Percentiles rank a stretch among this genome's conserved stretches.
Conservation (phyloP, 2,329 filamentous ascomycete species). For the Fusarium verticillioides region DNA sequence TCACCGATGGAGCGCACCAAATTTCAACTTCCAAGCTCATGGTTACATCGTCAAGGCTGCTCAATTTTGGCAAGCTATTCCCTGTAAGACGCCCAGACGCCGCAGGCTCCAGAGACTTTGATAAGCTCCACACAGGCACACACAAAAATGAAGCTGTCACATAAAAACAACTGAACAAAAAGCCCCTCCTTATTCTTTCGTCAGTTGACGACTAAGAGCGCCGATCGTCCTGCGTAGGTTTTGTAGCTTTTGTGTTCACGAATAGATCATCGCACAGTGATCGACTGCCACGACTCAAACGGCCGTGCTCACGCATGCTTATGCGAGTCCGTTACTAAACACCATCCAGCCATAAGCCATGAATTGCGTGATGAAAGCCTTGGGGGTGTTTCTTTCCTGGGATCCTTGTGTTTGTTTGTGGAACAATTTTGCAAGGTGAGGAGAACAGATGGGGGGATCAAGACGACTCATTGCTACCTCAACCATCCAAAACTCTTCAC, state of each 20-base stretch:
- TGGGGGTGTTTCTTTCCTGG: neutral
- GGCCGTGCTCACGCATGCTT: slow-evolving; percentile 34
- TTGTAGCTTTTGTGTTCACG: slow-evolving; percentile 16
- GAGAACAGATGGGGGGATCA: neutral
- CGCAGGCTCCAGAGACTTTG: neutral
- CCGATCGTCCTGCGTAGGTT: slow-evolving; percentile 29
- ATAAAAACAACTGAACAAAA: slow-evolving; percentile 11
- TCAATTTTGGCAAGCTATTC: slow-evolving; percentile 5
- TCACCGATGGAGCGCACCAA: slow-evolving; percentile 27
- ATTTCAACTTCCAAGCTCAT: slow-evolving; percentile 7
- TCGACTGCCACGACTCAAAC: slow-evolving; percentile 36
- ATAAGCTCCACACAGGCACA: slow-evolving; percentile 8
- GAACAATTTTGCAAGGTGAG: neutral
- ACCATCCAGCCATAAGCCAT: slow-evolving; percentile 15
- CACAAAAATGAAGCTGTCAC: slow-evolving; percentile 13
- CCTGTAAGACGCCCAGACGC: slow-evolving; percentile 6
- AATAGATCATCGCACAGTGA: slow-evolving; percentile 35
- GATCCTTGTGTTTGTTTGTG: neutral
- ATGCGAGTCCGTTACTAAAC: slow-evolving; percentile 20
- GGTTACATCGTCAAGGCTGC: slow-evolving; percentile 15
- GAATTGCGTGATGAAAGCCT: neutral
- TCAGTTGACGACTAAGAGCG: slow-evolving; percentile 23
- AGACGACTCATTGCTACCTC: neutral
- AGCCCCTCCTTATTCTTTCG: slow-evolving; percentile 17
- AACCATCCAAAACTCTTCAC: neutral